A percentile compares a stretch with the other conserved stretches of the same genome.
Conservation (phyloP, 768 basidiomycete genomes). For the Mycena albidolilacea region DNA sequence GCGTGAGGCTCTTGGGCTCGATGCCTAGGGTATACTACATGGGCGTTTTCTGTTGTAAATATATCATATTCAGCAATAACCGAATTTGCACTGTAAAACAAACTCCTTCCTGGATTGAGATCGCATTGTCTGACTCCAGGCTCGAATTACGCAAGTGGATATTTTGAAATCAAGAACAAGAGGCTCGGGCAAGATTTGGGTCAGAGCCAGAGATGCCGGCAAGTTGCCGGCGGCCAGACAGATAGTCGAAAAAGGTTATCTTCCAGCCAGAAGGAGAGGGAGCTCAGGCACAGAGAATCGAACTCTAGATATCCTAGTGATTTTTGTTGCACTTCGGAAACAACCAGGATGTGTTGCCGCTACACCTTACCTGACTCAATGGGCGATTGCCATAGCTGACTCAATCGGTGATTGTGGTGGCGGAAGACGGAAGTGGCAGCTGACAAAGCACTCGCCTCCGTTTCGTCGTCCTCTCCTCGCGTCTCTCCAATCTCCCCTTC, state of each 20-base stretch:
- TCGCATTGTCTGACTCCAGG: not conserved
- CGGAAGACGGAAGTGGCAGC: not conserved
- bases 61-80: not conserved
- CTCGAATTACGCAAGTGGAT: too few species aligned
- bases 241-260: not conserved
- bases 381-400: too few species aligned
- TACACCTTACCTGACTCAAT: constrained; percentile 15
- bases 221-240: not conserved
- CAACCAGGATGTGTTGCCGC: constrained; percentile 7
- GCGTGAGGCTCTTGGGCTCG: constrained; percentile 40
- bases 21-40: constrained; percentile 16
- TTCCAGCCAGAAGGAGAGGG: not conserved
- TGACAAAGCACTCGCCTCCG: constrained; percentile 9
- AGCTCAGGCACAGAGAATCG: constrained; percentile 14
- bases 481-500: constrained; percentile 11
- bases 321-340: constrained; percentile 33
- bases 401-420: not conserved
- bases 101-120: too few species aligned
- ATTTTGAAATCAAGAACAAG: too few species aligned
- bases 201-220: too few species aligned
- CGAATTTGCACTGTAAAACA: not conserved
- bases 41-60: not conserved
- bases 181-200: too few species aligned
- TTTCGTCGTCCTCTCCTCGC: constrained; percentile 26
- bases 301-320: constrained; percentile 7